Evolutionary conservation across 2,329 filamentous ascomycete genomes (phyloP).

Genomic region (Corinectria fuckeliana): DNA sequence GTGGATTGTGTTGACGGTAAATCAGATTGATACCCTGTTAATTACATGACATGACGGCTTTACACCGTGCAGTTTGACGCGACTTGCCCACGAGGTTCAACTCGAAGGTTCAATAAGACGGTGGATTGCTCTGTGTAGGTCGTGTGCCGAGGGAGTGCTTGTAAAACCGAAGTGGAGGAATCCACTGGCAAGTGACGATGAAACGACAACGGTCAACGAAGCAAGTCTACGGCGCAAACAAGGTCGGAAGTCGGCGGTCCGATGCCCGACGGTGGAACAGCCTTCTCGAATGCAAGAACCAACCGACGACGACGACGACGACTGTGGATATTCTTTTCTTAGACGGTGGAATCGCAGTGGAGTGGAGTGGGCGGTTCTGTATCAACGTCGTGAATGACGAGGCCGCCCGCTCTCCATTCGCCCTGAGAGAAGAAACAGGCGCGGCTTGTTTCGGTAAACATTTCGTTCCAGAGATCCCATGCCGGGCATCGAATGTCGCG

Average conservation of each 20-base stretch:
- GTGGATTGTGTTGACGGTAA: neutral
- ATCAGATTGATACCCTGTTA: neutral
- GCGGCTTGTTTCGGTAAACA: no score
- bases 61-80: neutral
- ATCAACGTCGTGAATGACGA: neutral
- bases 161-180: no score
- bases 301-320: neutral
- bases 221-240: no score
- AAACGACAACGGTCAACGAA: no score
- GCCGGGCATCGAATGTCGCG: neutral
- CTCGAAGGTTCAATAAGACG: neutral
- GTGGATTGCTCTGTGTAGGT: neutral
- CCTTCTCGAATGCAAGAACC: neutral
- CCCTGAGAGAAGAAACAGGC: no score
- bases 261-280: neutral
- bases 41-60: neutral
- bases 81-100: neutral
- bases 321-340: neutral
- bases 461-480: no score
- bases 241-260: neutral
- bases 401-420: neutral
- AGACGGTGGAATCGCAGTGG: neutral
- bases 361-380: neutral
- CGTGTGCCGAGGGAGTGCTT: no score
- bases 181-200: no score